Base-by-base conservation (phyloP, 129 eudicot genomes). In the Tanacetum coccineum region DNA sequence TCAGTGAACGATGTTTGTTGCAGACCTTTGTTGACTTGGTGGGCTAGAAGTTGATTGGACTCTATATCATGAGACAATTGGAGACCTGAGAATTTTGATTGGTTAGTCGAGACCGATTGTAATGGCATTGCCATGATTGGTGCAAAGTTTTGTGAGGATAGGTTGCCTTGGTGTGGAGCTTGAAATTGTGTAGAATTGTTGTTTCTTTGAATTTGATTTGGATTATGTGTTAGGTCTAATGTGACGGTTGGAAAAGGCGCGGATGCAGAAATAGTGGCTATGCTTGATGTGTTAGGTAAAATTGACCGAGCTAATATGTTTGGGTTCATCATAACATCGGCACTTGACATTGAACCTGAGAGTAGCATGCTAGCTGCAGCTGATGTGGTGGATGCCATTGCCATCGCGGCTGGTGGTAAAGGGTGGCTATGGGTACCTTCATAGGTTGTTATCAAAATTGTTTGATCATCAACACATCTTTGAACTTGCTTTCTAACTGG, bases 351-450 rank as follows among this genome's bases (percentile, higher is more conserved):
- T 45, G 97, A 92, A 11, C 98, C 98, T 3, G 96, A 92, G 9
- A 92, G 95, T 6, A 92, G 85, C 96, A 92, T 88, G 67, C 54
- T 87, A 13, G 97, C 97, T 1, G 97, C 97, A 0, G 97, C 87
- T 7, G 96, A 85, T 15, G 97, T 91, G 25, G 97, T 91, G 42
- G 93, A 81, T 0, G 96, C 97, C 97, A 91, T 91, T 0, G 96
- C 88, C 72, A 87, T 63, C 21, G 98, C 98, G 0, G 98, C 96
- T 8, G 96, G 95, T 0, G 98, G 98, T 15, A 91, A 71, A 0
- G 98, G 96, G 78, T 91, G 98, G 82, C 73, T 87, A 81, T 91
- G 98, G 61, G 76, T 87, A 3, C 98, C 98, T 78, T 91, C 98
- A 44, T 91, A 91, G 3, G 96, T 87, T 9, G 98, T 91, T 68